Evolutionary conservation across 202 grass and related monocot genomes (phyloP), one percentile per base, ranked within the genome.

Genomic region (Panicum virgatum): DNA sequence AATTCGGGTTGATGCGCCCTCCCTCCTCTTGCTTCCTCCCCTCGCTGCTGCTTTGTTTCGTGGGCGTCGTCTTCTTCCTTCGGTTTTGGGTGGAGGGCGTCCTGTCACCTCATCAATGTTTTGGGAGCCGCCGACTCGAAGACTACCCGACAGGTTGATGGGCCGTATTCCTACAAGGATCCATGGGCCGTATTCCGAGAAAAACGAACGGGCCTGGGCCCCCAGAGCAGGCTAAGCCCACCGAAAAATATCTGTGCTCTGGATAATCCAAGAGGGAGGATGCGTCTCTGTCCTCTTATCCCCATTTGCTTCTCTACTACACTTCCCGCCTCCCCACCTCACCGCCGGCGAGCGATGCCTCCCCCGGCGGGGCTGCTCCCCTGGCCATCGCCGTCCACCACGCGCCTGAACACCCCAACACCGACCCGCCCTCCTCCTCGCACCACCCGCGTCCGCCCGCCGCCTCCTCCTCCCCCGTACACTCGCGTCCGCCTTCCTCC

Each of bases 311-410:
- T 48, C 61, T 67, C 71, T 52, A 69, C 71, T 52, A 69, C 86
- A 13, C 40, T 50, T 89, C 65, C 79, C 53, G 44, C 56, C n/a
- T 25, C 62, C 30, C 53, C 68, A 18, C 69, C 12, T 15, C 53
- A 32, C 18, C 77, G 61, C 76, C 69, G 84, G 52, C 81, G 65
- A 86, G 53, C 71, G 48, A 86, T 87, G 84, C 20, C 89, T 84
- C 80, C 81, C 4, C 70, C 80, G 61, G 75, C 85, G n/a, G 89
- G 77, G 59, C 73, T 91, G 20, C 38, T 83, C 16, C 82, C 88
- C 20, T 72, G 82, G 87, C 75, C 84, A 9, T 39, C 89, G 22
- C 61, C 78, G 43, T 72, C 84, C 32, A 51, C 84, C 10, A 73
- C 89, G 27, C 84, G 76, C 29, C 10, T 89, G 7, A 32, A 63